These are phyloP conservation scores for Zelonia costaricensis DNA, from an alignment of 208 protist species.

Conservation along the genomic window DNA sequence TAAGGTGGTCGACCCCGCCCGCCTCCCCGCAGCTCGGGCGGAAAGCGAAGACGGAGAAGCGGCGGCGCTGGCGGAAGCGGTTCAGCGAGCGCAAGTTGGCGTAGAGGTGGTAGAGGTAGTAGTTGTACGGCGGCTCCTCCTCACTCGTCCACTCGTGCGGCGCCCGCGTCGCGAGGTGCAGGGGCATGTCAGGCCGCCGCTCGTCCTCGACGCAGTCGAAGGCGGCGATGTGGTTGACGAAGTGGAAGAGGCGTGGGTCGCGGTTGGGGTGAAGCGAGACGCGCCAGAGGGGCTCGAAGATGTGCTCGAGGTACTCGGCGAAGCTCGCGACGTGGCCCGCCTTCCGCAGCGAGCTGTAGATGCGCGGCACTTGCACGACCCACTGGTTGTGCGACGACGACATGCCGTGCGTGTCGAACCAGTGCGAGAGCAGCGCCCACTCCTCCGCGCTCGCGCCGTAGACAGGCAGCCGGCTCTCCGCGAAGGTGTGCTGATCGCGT, in stretches of 20 bases:
- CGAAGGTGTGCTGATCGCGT: constrained; percentile 95
- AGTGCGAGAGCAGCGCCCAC: constrained; percentile 95
- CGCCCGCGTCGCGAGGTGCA: constrained; percentile 44
- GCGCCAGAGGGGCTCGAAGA: constrained; percentile 98
- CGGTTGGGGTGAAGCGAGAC: constrained; percentile 95
- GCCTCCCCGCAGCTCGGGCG: constrained; percentile 98
- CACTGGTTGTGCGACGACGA: constrained; percentile 96
- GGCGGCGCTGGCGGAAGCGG: constrained; percentile 79
- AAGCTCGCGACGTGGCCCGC: constrained; percentile 90
- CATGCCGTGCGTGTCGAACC: constrained; percentile 97
- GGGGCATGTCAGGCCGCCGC: constrained; percentile 61
- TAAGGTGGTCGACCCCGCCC: constrained; percentile 92
- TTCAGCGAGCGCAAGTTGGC: constrained; percentile 98
- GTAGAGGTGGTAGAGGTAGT: constrained; percentile 99
- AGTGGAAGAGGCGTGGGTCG: constrained; percentile 96
- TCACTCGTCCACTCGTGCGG: constrained; percentile 93
- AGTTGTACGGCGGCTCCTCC: constrained; percentile 98
- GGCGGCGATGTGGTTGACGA: constrained; percentile 96
- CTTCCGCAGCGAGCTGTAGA: constrained; percentile 92
- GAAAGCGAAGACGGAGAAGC: constrained; percentile 95
- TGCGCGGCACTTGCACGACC: constrained; percentile 97
- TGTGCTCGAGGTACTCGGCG: constrained; percentile 96
- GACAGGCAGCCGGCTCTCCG: constrained; percentile 89
- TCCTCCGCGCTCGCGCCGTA: constrained; percentile 92
- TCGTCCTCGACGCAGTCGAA: constrained; percentile 99